A percentile compares a stretch with the other conserved stretches of the same genome.
Conservation (phyloP, 805 yeast species). For the Zygotorulaspora danielsina region DNA sequence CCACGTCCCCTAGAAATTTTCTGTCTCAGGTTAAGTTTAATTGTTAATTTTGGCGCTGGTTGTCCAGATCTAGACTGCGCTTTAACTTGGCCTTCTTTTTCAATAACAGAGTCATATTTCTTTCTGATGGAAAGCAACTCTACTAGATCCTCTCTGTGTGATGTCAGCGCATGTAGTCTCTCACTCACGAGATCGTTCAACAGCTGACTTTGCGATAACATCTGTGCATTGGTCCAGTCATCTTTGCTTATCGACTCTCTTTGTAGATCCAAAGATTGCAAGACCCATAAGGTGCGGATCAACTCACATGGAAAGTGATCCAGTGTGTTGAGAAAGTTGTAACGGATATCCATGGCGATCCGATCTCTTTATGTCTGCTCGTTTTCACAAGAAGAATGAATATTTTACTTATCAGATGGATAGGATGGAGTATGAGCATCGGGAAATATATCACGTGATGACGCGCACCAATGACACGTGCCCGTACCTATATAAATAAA, state of each 20-base stretch:
- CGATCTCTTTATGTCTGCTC: background rate
- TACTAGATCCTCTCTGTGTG: conserved; percentile 11
- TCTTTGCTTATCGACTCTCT: conserved; percentile 10
- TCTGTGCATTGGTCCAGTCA: conserved; percentile 9
- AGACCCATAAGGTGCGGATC: conserved; percentile 40
- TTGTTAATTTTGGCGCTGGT: conserved; percentile 13
- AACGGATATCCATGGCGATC: conserved; percentile 34
- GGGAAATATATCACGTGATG: too few species aligned
- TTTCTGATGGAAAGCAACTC: conserved; percentile 10
- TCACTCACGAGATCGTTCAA: conserved; percentile 15
- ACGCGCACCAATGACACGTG: too few species aligned
- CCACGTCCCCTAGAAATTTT: background rate
- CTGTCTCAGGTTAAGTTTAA: conserved; percentile 12
- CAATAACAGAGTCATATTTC: conserved; percentile 5
- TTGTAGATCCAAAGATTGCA: conserved; percentile 36
- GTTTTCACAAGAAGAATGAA: too few species aligned
- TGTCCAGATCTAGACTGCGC: conserved; percentile 2
- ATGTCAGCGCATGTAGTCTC: conserved; percentile 9
- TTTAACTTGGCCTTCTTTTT: conserved; percentile 9
- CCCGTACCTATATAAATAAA: too few species aligned
- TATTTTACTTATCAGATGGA: too few species aligned
- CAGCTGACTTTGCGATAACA: conserved; percentile 15
- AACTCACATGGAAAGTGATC: conserved; percentile 44
- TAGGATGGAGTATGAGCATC: too few species aligned
- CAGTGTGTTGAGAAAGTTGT: conserved; percentile 37